phyloP scores from a whole-genome alignment of 257 asterid species.

The Eustoma russellianum region DNA sequence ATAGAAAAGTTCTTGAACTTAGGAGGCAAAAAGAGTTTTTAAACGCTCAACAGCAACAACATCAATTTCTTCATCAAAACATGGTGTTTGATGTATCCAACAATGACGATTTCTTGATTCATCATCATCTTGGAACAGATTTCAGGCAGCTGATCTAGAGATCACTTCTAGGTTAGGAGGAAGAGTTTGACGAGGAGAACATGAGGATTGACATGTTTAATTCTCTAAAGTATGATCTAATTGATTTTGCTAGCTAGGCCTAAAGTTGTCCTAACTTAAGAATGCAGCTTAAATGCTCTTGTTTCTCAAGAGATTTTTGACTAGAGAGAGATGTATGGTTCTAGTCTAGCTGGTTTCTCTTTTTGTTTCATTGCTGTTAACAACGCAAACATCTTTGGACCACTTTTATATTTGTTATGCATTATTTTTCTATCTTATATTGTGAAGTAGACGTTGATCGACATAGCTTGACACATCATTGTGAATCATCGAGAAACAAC shows the following conservation, averaged over 20 bases:
- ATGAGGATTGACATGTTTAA: slow-evolving; percentile 1
- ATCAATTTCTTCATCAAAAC: slow-evolving; percentile 42
- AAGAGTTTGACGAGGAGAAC: not conserved
- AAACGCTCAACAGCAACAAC: slow-evolving; percentile 43
- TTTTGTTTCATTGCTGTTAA: slow-evolving; percentile 22
- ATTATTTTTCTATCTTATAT: no score
- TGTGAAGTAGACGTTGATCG: no score
- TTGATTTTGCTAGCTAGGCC: slow-evolving; percentile 19
- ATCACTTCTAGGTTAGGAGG: slow-evolving; percentile 2
- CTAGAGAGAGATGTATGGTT: slow-evolving; percentile 11
- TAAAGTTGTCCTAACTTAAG: slow-evolving; percentile 33
- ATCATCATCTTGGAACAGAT: slow-evolving; percentile 74
- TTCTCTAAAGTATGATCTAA: slow-evolving; percentile 10
- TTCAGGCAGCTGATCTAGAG: slow-evolving; percentile 56
- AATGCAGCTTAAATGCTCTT: slow-evolving; percentile 24
- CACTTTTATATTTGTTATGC: slow-evolving; percentile 8
- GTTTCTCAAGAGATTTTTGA: slow-evolving; percentile 4
- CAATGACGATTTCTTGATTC: slow-evolving; percentile 75
- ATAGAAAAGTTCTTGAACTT: slow-evolving; percentile 76
- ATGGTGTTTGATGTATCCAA: slow-evolving; percentile 59
- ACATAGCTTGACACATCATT: no score
- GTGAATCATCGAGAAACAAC: no score
- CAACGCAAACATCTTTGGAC: slow-evolving; percentile 24
- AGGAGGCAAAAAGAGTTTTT: slow-evolving; percentile 70
- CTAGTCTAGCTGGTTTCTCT: slow-evolving; percentile 27